These are phyloP conservation scores for Vanrija sp. DNA, from an alignment of 1,284 basidiomycete genomes.

Conservation along the genomic window DNA sequence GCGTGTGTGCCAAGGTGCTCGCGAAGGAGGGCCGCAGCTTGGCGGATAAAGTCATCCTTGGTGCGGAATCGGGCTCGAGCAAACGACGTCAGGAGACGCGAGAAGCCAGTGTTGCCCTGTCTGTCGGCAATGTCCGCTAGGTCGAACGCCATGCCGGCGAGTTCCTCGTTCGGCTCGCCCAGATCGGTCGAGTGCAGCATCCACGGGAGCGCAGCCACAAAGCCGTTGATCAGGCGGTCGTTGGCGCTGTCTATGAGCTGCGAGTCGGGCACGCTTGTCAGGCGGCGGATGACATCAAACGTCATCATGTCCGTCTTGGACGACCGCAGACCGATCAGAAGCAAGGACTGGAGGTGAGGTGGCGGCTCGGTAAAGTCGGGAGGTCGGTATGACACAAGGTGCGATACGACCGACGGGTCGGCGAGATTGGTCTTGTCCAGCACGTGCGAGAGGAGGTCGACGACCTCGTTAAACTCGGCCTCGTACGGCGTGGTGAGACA, in stretches of 20 bases:
- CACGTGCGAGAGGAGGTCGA: slow-evolving; percentile 65
- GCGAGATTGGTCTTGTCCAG: slow-evolving; percentile 72
- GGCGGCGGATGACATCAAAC: slow-evolving; percentile 64
- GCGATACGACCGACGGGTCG: slow-evolving; percentile 60
- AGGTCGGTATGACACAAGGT: slow-evolving; percentile 66
- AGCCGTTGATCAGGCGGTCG: slow-evolving; percentile 75
- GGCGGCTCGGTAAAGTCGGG: slow-evolving; percentile 65
- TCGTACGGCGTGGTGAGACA: slow-evolving; percentile 80
- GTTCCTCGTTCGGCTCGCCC: slow-evolving; percentile 59
- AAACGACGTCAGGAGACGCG: slow-evolving; percentile 81
- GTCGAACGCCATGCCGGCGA: slow-evolving; percentile 70
- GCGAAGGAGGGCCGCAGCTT: slow-evolving; percentile 77
- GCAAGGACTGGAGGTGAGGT: slow-evolving; percentile 65
- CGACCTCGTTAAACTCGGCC: slow-evolving; percentile 68
- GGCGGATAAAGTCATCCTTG: slow-evolving; percentile 87
- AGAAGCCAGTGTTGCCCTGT: slow-evolving; percentile 69
- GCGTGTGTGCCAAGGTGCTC: slow-evolving; percentile 64
- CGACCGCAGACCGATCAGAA: slow-evolving; percentile 78
- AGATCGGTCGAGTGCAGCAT: slow-evolving; percentile 74
- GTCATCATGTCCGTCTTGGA: slow-evolving; percentile 65
- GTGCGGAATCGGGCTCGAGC: slow-evolving; percentile 83
- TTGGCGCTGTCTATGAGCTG: slow-evolving; percentile 69
- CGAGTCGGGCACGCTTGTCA: slow-evolving; percentile 62
- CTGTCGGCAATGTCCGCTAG: slow-evolving; percentile 68
- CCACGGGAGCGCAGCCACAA: slow-evolving; percentile 81